phyloP scores from a whole-genome alignment of 345 rosid genomes.

The Arabis hirsuta region DNA sequence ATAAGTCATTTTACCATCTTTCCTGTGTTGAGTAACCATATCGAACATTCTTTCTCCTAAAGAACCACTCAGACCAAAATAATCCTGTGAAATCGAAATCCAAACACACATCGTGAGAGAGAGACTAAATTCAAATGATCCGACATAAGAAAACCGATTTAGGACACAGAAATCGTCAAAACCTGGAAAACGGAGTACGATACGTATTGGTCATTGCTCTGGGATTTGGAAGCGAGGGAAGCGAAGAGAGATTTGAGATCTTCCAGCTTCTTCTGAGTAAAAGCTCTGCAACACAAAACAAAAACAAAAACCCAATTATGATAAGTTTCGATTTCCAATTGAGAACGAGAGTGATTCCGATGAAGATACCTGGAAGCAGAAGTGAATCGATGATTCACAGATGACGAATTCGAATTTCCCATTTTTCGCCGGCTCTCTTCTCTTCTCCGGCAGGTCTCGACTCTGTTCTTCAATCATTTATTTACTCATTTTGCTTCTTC shows the following conservation, averaged over 20 bases:
- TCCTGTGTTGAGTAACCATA: constrained; percentile 63
- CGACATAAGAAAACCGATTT: not conserved
- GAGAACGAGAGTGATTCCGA: constrained; percentile 12
- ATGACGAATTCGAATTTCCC: constrained; percentile 48
- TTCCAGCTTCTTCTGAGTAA: constrained; percentile 64
- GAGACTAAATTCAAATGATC: constrained; percentile 1
- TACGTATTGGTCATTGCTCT: constrained; percentile 53
- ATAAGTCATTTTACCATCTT: constrained; percentile 61
- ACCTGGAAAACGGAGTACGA: constrained; percentile 73
- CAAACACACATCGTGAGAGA: constrained; percentile 15
- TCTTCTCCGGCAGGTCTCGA: constrained; percentile 24
- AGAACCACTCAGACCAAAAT: constrained; percentile 62
- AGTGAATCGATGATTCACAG: constrained; percentile 47
- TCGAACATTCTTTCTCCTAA: constrained; percentile 72
- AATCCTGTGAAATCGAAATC: constrained; percentile 44
- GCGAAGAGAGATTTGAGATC: constrained; percentile 62
- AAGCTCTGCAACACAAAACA: constrained; percentile 55
- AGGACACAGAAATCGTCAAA: constrained; percentile 6
- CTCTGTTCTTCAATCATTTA: constrained; percentile 31
- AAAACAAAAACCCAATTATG: not conserved
- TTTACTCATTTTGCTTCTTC: constrained; percentile 1
- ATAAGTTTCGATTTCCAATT: constrained; percentile 3
- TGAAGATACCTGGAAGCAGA: constrained; percentile 46
- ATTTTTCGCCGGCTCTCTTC: constrained; percentile 30
- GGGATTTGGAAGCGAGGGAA: constrained; percentile 69